These are phyloP conservation scores for Globisporangium parvum DNA, from an alignment of 352 stramenopile genomes.

Conservation along the genomic window DNA sequence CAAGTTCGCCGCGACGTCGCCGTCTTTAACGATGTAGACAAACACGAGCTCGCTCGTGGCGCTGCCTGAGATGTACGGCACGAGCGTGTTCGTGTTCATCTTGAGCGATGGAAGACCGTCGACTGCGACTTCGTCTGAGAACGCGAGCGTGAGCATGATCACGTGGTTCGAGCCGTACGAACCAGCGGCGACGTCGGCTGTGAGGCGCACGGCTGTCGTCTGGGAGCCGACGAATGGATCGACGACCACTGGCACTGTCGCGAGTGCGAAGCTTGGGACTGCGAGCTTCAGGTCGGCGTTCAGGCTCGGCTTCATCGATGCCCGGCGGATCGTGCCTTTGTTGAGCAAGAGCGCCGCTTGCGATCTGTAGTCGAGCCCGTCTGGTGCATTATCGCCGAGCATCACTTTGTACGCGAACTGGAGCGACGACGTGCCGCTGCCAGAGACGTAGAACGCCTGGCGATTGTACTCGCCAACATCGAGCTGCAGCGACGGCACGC, in stretches of 20 bases:
- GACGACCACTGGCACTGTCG: constrained; percentile 41
- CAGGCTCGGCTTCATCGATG: constrained; percentile 37
- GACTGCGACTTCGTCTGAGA: constrained; percentile 73
- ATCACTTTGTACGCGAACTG: constrained; percentile 62
- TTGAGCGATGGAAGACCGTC: constrained; percentile 41
- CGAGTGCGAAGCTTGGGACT: constrained; percentile 26
- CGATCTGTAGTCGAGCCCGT: constrained; percentile 51
- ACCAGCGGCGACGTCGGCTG: constrained; percentile 36
- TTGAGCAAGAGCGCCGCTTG: constrained; percentile 48
- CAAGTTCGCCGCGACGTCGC: constrained; percentile 32
- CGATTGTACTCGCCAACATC: constrained; percentile 55
- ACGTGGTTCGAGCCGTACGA: constrained; percentile 72
- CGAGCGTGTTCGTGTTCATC: constrained; percentile 49
- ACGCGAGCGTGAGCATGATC: constrained; percentile 58
- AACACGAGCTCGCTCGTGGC: constrained; percentile 52
- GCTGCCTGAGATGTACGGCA: constrained; percentile 54
- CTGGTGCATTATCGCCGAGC: constrained; percentile 42
- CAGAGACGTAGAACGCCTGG: constrained; percentile 52
- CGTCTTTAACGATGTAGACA: constrained; percentile 55
- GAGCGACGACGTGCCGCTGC: constrained; percentile 38
- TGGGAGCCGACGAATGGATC: constrained; percentile 32
- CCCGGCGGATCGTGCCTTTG: constrained; percentile 48
- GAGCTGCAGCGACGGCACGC: constrained; percentile 48
- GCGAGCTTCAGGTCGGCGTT: constrained; percentile 55
- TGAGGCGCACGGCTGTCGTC: constrained; percentile 40